Evolutionary conservation across 768 basidiomycete species (phyloP), one percentile per base, ranked within the genome.

Genomic region (Pulveroboletus frians): DNA sequence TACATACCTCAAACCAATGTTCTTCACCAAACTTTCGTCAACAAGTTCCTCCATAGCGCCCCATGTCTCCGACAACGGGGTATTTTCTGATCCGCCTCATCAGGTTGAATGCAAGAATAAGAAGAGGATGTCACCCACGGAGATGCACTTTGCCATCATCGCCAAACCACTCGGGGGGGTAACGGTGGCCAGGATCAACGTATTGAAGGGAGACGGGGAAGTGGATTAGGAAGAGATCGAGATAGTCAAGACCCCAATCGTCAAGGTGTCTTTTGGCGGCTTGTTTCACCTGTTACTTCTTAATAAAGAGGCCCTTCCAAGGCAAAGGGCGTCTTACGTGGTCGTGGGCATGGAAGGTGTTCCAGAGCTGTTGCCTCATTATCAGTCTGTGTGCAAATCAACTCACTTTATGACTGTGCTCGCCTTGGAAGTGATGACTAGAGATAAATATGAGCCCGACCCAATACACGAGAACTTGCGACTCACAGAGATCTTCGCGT

Each of bases 361-460:
- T 93, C 92, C 91, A 93, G 31, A 92, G 73, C 83, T 84, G 55
- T 47, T 40, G 38, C 48, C 42, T n/a, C 27, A 15, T 14, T 26
- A 39, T 58, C 18, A 61, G 50, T 47, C 15, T 9, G 21, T 18
- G 31, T 49, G 42, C n/a, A 20, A 21, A 40, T 37, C 17, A 34
- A 38, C 20, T 21, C 40, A 39, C 9, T 27, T 32, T 37, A 23
- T 35, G 14, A 27, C 6, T 37, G 11, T 17, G 43, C 69, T 57
- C 58, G 69, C 84, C 80, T 93, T 93, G 55, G 88, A 88, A 43
- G 88, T 90, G 56, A 94, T 85, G 68, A 88, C 85, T 88, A 55
- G 14, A 39, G 18, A 9, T 31, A 14, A 29, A 9, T 15, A 27
- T 63, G 10, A 53, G 46, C 38, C 39, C 17, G 32, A 20, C 14